A percentile compares a stretch with the other conserved stretches of the same genome.
phyloP scores from a whole-genome alignment of 495 filamentous ascomycete species.

The Gamarada debralockiae region DNA sequence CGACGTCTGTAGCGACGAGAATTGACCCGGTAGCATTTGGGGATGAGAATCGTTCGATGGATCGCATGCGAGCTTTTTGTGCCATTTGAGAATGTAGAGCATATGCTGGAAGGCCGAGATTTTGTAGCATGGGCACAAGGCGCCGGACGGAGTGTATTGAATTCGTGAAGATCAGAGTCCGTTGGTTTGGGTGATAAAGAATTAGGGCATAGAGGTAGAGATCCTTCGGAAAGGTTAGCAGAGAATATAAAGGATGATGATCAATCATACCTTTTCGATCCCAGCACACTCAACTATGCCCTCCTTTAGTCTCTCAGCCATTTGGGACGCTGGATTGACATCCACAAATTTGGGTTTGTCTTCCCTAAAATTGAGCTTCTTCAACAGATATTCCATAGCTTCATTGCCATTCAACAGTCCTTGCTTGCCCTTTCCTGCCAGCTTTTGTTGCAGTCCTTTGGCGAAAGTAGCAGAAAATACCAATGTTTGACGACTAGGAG shows the following conservation, averaged over 20 bases:
- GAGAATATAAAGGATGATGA: background rate
- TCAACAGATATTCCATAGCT: conserved; percentile 88
- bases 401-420: conserved; percentile 52
- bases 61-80: conserved; percentile 93
- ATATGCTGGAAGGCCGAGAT: conserved; percentile 70
- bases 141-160: conserved; percentile 91
- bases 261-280: conserved; percentile 71
- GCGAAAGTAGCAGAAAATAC: conserved; percentile 98
- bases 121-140: conserved; percentile 78
- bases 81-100: conserved; percentile 90
- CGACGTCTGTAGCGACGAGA: conserved; percentile 91
- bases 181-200: conserved; percentile 72
- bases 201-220: conserved; percentile 89
- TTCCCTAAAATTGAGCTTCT: conserved; percentile 82
- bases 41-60: conserved; percentile 83
- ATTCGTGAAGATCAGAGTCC: conserved; percentile 89
- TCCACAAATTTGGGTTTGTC: conserved; percentile 80
- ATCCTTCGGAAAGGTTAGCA: conserved; percentile 47
- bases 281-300: conserved; percentile 87
- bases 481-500: conserved; percentile 69
- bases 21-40: conserved; percentile 56
- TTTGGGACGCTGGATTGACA: conserved; percentile 79
- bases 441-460: conserved; percentile 81
- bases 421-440: conserved; percentile 70
- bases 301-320: conserved; percentile 83